Evolutionary conservation across 2,329 filamentous ascomycete species (phyloP).

Genomic region (Aspergillus awamori): DNA sequence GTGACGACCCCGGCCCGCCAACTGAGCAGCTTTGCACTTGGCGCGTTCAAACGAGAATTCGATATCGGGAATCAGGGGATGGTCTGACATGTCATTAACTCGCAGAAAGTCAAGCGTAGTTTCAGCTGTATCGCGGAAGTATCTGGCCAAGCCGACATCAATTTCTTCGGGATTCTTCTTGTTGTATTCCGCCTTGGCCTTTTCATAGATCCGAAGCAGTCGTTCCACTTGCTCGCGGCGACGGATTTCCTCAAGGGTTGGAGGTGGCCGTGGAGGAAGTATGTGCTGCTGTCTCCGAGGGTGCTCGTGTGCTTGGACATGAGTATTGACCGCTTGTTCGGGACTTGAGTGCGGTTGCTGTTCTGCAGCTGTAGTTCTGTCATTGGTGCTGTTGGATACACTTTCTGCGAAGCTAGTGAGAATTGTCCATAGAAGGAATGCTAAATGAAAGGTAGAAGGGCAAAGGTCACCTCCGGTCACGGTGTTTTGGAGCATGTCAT

Average conservation of each 20-base stretch:
- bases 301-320: neutral
- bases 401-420: neutral
- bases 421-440: neutral
- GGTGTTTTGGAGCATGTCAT: constrained; percentile 30
- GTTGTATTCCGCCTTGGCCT: constrained; percentile 43
- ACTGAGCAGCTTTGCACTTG: constrained; percentile 37
- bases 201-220: constrained; percentile 38
- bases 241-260: neutral
- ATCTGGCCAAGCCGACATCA: constrained; percentile 37
- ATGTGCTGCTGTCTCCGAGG: neutral
- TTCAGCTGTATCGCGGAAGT: constrained; percentile 49
- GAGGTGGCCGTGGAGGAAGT: neutral
- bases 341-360: neutral
- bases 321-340: neutral
- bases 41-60: constrained; percentile 37
- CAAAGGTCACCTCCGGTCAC: constrained; percentile 29
- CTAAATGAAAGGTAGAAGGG: too few relatives aligned
- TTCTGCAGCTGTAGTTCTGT: neutral
- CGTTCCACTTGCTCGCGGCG: constrained; percentile 13
- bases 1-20: constrained; percentile 43
- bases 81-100: constrained; percentile 25
- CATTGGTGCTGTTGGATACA: neutral
- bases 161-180: constrained; percentile 28
- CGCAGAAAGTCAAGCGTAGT: constrained; percentile 42
- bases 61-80: constrained; percentile 38